Evolutionary conservation across 129 eudicot genomes (phyloP).

Genomic region (Erigeron canadensis): DNA sequence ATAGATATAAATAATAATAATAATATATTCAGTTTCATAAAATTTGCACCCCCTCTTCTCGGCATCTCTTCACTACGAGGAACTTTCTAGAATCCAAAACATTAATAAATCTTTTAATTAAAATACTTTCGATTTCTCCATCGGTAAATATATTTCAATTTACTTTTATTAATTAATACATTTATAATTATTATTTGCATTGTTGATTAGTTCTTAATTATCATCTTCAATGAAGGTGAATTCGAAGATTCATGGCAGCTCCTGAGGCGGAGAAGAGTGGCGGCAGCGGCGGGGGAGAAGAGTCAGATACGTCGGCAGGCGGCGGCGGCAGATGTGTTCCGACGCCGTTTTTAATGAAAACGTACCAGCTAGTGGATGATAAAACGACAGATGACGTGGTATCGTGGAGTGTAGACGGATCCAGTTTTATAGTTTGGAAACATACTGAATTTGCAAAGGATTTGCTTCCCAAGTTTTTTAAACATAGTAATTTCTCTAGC

Average conservation of each 20-base stretch:
- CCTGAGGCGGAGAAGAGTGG: conserved; percentile 51
- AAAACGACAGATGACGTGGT: conserved; percentile 58
- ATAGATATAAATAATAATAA: too few species aligned
- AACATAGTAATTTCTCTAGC: conserved; percentile 89
- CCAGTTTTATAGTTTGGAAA: conserved; percentile 84
- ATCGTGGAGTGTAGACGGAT: conserved; percentile 95
- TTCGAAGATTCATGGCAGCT: conserved; percentile 38
- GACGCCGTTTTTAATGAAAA: conserved; percentile 84
- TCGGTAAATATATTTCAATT: conserved; percentile 7
- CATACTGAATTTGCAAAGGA: conserved; percentile 72
- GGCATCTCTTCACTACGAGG: conserved; percentile 16
- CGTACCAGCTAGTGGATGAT: conserved; percentile 83
- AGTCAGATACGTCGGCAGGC: conserved; percentile 32
- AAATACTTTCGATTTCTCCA: not conserved
- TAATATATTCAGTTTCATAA: not conserved
- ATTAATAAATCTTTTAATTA: not conserved
- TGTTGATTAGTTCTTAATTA: not conserved
- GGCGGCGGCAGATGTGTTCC: conserved; percentile 48
- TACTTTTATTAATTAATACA: not conserved
- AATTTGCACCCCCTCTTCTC: conserved; percentile 15
- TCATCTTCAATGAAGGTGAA: not conserved
- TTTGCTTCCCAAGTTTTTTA: conserved; percentile 81
- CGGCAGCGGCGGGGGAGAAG: conserved; percentile 30
- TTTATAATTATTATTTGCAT: conserved; percentile 1
- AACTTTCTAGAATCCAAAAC: conserved; percentile 63